phyloP scores from a whole-genome alignment of 495 filamentous ascomycete genomes.

The Penicillium paxilli region DNA sequence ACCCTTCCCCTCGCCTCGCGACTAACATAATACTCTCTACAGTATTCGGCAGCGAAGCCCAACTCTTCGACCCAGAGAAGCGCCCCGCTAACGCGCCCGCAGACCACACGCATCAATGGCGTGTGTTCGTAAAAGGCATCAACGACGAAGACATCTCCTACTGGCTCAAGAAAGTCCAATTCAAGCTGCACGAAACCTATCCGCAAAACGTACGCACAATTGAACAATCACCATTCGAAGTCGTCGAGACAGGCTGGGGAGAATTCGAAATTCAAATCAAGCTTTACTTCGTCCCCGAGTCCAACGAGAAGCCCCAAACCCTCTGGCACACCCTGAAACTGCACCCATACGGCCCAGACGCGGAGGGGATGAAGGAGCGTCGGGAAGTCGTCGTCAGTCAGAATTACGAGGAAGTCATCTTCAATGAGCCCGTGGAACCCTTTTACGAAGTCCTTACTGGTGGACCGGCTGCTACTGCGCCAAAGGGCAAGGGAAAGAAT shows the following conservation, averaged over 20 bases:
- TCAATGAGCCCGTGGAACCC: slow-evolving; percentile 91
- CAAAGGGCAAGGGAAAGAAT: slow-evolving; percentile 49
- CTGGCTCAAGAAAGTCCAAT: slow-evolving; percentile 95
- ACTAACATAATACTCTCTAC: neutral
- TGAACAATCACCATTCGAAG: slow-evolving; percentile 76
- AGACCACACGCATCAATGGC: slow-evolving; percentile 96
- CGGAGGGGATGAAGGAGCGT: slow-evolving; percentile 66
- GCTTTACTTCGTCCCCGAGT: slow-evolving; percentile 83
- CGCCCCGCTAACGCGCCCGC: slow-evolving; percentile 58
- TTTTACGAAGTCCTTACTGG: slow-evolving; percentile 82
- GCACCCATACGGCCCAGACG: slow-evolving; percentile 84
- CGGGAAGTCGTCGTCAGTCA: slow-evolving; percentile 69
- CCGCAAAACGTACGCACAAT: slow-evolving; percentile 79
- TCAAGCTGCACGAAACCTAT: slow-evolving; percentile 96
- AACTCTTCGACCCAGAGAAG: slow-evolving; percentile 68
- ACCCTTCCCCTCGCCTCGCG: neutral
- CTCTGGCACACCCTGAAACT: slow-evolving; percentile 88
- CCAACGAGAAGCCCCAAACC: slow-evolving; percentile 85
- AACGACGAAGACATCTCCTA: slow-evolving; percentile 86
- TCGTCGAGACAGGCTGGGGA: slow-evolving; percentile 93
- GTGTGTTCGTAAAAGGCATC: slow-evolving; percentile 84
- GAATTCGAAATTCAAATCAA: slow-evolving; percentile 96
- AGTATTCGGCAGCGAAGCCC: slow-evolving; percentile 79
- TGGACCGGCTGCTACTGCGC: slow-evolving; percentile 41
- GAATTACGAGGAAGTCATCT: slow-evolving; percentile 86